A percentile compares a stretch with the other conserved stretches of the same genome.
Evolutionary conservation across 169 alveolate genomes (phyloP).

Genomic region (Plasmodium inui): DNA sequence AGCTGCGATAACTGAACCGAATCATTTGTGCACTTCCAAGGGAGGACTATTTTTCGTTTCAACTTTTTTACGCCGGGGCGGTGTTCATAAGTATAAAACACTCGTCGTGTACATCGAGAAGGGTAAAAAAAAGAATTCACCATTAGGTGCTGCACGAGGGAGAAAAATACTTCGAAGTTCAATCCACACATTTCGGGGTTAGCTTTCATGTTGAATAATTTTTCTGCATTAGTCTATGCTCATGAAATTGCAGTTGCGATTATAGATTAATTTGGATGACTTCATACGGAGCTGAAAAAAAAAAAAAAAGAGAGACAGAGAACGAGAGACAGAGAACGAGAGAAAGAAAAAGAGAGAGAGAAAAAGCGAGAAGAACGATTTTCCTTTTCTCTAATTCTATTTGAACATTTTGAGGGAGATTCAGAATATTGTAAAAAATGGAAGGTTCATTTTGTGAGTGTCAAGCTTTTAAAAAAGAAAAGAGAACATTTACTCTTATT

Average conservation of each 20-base stretch:
- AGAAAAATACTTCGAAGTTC: not conserved
- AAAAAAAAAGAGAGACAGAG: not conserved
- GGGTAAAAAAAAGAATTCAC: not conserved
- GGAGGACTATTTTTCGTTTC: not conserved
- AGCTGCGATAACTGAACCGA: not conserved
- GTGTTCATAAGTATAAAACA: not conserved
- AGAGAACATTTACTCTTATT: too few relatives aligned
- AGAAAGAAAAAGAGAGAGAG: too few relatives aligned
- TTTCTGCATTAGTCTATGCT: not conserved
- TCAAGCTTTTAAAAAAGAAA: too few relatives aligned
- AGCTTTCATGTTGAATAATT: not conserved
- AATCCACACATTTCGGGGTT: not conserved
- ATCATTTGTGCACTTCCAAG: not conserved
- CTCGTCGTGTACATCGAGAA: not conserved
- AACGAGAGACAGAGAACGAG: too few relatives aligned
- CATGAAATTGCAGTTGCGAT: not conserved
- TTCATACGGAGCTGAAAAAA: not conserved
- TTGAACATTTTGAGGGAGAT: too few relatives aligned
- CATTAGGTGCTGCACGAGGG: not conserved
- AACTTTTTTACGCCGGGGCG: not conserved
- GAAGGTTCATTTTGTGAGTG: too few relatives aligned
- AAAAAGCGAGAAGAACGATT: too few relatives aligned
- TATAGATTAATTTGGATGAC: not conserved
- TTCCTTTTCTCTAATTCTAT: too few relatives aligned
- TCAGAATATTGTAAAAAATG: too few relatives aligned